phyloP scores from a whole-genome alignment of 73 alveolate species.

The Stentor coeruleus region DNA sequence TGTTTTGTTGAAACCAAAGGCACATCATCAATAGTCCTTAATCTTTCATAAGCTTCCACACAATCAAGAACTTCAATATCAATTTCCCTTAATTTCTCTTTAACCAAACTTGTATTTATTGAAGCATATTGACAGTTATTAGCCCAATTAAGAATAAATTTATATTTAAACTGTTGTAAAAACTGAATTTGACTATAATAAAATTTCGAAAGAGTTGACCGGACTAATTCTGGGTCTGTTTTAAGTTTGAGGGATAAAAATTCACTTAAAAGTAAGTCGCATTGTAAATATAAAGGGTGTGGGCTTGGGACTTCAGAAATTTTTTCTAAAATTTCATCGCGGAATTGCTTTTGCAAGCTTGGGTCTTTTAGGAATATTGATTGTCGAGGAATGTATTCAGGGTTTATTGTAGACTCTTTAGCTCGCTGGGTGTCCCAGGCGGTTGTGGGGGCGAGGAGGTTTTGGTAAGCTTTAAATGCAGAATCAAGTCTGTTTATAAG shows the following conservation, averaged over 20 bases:
- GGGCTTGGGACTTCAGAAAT: constrained; percentile 11
- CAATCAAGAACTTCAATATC: neutral
- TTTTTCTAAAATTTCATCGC: constrained; percentile 7
- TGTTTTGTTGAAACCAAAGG: neutral
- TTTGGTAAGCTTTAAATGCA: neutral
- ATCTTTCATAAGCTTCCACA: neutral
- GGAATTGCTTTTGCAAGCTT: neutral
- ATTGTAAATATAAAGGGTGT: neutral
- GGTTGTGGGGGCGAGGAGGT: neutral
- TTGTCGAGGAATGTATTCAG: neutral
- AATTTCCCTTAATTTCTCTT: neutral
- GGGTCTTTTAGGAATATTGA: constrained; percentile 17
- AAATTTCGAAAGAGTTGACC: neutral
- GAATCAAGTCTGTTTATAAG: neutral
- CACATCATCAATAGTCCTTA: neutral
- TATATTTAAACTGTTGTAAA: neutral
- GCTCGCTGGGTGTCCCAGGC: neutral
- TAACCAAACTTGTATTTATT: neutral
- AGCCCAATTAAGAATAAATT: constrained; percentile 9
- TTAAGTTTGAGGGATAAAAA: neutral
- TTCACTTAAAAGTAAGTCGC: neutral
- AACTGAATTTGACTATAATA: neutral
- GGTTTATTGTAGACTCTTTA: constrained; percentile 5
- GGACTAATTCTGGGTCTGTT: neutral
- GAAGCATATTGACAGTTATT: neutral